Percentiles rank a stretch among this genome's conserved stretches.
Conservation (phyloP, 73 alveolate genomes). For the Paraurostyla sp. region DNA sequence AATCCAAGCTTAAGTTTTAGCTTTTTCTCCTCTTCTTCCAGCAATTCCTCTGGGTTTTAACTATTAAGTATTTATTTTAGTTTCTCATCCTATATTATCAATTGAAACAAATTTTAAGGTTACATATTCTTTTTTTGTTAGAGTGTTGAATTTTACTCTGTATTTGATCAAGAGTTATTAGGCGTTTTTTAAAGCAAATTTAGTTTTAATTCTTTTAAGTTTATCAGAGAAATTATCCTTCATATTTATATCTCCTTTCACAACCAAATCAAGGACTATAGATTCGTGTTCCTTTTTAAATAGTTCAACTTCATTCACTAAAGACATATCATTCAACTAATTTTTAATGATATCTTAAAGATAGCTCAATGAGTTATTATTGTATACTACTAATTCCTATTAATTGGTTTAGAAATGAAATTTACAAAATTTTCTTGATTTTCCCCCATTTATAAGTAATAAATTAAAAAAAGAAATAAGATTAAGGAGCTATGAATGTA, state of each 20-base stretch:
- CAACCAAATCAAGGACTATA: neutral
- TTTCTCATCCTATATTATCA: neutral
- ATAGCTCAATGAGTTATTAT: neutral
- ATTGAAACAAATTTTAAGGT: neutral
- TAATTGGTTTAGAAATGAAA: too few species aligned
- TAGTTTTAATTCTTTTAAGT: neutral
- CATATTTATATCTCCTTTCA: neutral
- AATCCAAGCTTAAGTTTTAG: constrained; percentile 8
- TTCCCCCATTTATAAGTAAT: too few species aligned
- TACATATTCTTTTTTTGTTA: constrained; percentile 13
- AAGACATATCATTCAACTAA: neutral
- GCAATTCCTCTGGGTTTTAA: neutral
- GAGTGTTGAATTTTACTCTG: constrained; percentile 19
- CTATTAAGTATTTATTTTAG: neutral
- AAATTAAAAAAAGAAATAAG: too few species aligned
- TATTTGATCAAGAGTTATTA: neutral
- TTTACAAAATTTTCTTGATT: too few species aligned
- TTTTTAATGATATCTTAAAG: too few species aligned
- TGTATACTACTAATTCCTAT: neutral
- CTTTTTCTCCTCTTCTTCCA: neutral
- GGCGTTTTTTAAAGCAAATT: constrained; percentile 26
- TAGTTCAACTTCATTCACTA: neutral
- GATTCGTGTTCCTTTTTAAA: neutral
- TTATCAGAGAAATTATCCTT: constrained; percentile 8
- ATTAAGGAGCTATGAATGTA: too few species aligned